Evolutionary conservation across 2,329 filamentous ascomycete genomes (phyloP).

Genomic region (Diaporthe citriasiana): DNA sequence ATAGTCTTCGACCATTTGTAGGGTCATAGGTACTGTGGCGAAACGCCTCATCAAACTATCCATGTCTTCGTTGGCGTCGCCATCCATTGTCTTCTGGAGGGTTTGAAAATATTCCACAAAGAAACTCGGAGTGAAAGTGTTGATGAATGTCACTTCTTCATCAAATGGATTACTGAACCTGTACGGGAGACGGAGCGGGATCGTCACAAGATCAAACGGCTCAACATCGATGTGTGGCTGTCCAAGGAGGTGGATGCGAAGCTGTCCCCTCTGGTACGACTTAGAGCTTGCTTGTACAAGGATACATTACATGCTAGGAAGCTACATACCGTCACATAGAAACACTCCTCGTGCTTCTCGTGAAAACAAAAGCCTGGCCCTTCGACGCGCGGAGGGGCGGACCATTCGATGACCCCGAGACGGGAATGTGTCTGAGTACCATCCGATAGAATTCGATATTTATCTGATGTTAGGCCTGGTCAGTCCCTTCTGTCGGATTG

Average conservation of each 20-base stretch:
- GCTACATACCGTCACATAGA: neutral
- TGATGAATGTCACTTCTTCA: neutral
- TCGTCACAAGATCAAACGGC: neutral
- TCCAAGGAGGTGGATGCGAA: neutral
- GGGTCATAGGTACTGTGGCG: neutral
- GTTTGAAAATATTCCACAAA: neutral
- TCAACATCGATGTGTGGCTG: neutral
- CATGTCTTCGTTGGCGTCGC: neutral
- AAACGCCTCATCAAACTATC: neutral
- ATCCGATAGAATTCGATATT: slow-evolving; percentile 6
- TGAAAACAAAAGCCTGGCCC: slow-evolving; percentile 11
- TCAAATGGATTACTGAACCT: slow-evolving; percentile 9
- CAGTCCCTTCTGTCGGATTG: neutral
- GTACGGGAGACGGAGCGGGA: neutral
- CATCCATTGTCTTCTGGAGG: neutral
- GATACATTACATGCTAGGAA: neutral
- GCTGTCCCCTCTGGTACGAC: neutral
- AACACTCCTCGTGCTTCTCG: slow-evolving; percentile 1
- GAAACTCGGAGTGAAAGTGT: neutral
- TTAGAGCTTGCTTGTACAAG: neutral
- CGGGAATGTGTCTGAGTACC: neutral
- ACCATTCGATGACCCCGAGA: slow-evolving; percentile 2
- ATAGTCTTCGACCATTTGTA: neutral
- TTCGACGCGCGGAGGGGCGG: neutral
- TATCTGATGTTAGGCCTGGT: neutral